Evolutionary conservation across 1,284 basidiomycete species (phyloP), one percentile per base, ranked within the genome.

Genomic region (Heterobasidion irregulare): DNA sequence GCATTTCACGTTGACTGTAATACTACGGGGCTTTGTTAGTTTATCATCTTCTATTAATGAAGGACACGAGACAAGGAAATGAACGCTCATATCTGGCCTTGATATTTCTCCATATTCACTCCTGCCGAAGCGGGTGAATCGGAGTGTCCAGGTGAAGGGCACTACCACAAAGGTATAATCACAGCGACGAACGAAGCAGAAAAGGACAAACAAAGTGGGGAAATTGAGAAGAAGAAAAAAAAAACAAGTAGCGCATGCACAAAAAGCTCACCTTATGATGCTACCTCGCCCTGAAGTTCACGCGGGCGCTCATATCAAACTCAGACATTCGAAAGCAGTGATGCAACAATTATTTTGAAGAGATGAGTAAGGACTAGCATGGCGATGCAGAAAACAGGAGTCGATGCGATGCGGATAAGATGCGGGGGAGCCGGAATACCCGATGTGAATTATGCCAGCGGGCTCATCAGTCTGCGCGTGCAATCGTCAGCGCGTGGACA

Each of bases 151-250:
- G 19, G 18, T 26, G 45, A 33, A 32, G 8, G 53, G 71, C 70
- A 76, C 75, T 78, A 85, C 86, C 86, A 89, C 86, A 7, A 76
- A 58, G 71, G 60, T 80, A 76, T 75, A 85, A 88, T 89, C 87
- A 73, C 73, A 50, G 74, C 66, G 35, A 32, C 2, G 32, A 15
- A 57, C 53, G 44, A 54, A 55, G 12, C 26, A 33, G 7, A 10
- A 18, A 32, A 57, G 53, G 44, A 54, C 56, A 33, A n/a, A 33
- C 1, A 10, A 18, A 32, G 38, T 10, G 51, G 19, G 1, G 18
- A 18, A 16, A n/a, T 9, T 10, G 47, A 57, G 47, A n/a, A n/a
- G n/a, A n/a, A n/a, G n/a, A n/a, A n/a, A n/a, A n/a, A n/a, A n/a
- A n/a, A 59, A 57, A 47, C 3, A 13, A 19, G 44, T 8, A 49